Evolutionary conservation across 2,329 filamentous ascomycete genomes (phyloP).

Genomic region (Lachnum nothofagi): DNA sequence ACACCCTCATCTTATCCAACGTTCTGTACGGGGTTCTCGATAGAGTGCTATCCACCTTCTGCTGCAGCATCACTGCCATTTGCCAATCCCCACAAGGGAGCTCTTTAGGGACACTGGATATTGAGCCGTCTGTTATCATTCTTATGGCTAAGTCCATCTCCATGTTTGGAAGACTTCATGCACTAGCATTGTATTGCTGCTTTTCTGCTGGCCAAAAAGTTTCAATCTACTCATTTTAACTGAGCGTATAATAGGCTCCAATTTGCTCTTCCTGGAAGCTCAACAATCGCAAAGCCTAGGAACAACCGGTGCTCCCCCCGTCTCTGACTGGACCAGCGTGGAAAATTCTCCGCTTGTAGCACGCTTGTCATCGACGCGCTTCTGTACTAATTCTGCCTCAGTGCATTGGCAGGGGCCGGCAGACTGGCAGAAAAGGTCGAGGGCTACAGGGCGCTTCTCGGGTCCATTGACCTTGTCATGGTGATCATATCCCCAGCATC

Average conservation of each 20-base stretch:
- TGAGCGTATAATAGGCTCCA: conserved; percentile 14
- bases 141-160: conserved; percentile 23
- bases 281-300: conserved; percentile 15
- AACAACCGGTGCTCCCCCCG: conserved; percentile 27
- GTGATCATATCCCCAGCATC: conserved; percentile 29
- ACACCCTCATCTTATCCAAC: conserved; percentile 29
- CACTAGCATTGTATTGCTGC: conserved; percentile 15
- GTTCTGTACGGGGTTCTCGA: conserved; percentile 26
- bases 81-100: conserved; percentile 26
- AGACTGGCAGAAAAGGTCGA: conserved; percentile 22
- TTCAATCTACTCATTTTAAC: conserved; percentile 10
- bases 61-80: conserved; percentile 26
- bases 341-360: conserved; percentile 21
- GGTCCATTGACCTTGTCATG: conserved; percentile 29
- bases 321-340: conserved; percentile 18
- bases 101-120: conserved; percentile 21
- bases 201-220: conserved; percentile 1
- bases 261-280: conserved; percentile 18
- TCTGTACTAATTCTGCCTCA: conserved; percentile 17
- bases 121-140: conserved; percentile 25
- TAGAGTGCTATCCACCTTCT: conserved; percentile 25
- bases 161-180: conserved; percentile 13
- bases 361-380: conserved; percentile 21
- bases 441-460: conserved; percentile 27
- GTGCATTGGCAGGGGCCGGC: conserved; percentile 18